phyloP scores from a whole-genome alignment of 164 flowering plant species.

The Umbellularia californica region DNA sequence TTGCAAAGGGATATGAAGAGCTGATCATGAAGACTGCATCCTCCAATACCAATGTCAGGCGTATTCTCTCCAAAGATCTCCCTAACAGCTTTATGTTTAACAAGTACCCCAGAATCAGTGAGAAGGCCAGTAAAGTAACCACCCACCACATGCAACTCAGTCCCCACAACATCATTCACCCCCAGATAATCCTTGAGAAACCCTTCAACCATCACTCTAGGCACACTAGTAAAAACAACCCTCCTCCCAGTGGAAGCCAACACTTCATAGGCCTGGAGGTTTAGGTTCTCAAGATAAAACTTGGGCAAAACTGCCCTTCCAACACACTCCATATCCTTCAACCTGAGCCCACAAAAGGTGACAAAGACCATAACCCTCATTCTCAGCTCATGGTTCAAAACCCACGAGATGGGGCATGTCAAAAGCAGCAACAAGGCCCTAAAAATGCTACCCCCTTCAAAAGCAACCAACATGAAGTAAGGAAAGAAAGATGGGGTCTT shows the following conservation, averaged over 20 bases:
- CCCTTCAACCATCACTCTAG: slow-evolving; percentile 74
- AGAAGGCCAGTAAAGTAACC: slow-evolving; percentile 54
- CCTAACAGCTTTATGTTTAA: slow-evolving; percentile 54
- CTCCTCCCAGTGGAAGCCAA: slow-evolving; percentile 35
- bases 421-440: slow-evolving; percentile 62
- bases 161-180: slow-evolving; percentile 57
- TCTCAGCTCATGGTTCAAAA: slow-evolving; percentile 34
- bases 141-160: slow-evolving; percentile 49
- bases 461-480: slow-evolving; percentile 85
- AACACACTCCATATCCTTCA: slow-evolving; percentile 49
- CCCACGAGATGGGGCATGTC: slow-evolving; percentile 39
- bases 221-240: slow-evolving; percentile 55
- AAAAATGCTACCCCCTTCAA: slow-evolving; percentile 73
- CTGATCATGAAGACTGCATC: slow-evolving; percentile 38
- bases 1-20: slow-evolving; percentile 72
- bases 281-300: slow-evolving; percentile 68
- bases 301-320: slow-evolving; percentile 76
- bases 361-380: slow-evolving; percentile 64
- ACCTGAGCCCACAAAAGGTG: slow-evolving; percentile 64
- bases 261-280: slow-evolving; percentile 43
- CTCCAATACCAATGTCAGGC: slow-evolving; percentile 70
- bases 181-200: slow-evolving; percentile 64
- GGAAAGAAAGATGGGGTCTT: slow-evolving; percentile 65
- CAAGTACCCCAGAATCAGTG: slow-evolving; percentile 44
- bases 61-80: slow-evolving; percentile 50